Percentiles rank a stretch among this genome's conserved stretches.
phyloP scores from a whole-genome alignment of 2,329 filamentous ascomycete genomes.

The Clonostachys chloroleuca region DNA sequence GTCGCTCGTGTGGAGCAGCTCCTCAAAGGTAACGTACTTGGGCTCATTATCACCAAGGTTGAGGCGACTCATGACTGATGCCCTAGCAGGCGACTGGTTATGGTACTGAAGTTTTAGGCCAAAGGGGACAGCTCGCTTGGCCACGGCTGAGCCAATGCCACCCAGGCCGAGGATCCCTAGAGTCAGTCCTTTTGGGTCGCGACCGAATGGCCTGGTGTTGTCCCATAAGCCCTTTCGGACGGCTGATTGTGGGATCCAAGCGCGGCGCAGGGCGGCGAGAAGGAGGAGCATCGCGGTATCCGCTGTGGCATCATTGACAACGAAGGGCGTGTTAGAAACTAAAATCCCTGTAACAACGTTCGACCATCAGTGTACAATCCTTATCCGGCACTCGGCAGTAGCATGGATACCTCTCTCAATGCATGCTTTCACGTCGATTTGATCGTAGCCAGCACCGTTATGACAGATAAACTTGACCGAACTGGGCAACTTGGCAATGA shows the following conservation, averaged over 20 bases:
- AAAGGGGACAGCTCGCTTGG: slow-evolving; percentile 30
- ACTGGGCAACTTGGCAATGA: slow-evolving; percentile 40
- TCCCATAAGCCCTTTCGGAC: slow-evolving; percentile 56
- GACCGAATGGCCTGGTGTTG: slow-evolving; percentile 29
- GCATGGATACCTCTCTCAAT: slow-evolving; percentile 25
- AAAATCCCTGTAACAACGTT: slow-evolving; percentile 39
- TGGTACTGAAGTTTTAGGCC: slow-evolving; percentile 37
- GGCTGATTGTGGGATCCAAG: slow-evolving; percentile 48
- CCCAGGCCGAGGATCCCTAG: slow-evolving; percentile 45
- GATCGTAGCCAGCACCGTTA: slow-evolving; percentile 57
- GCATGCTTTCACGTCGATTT: slow-evolving; percentile 62
- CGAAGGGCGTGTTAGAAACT: slow-evolving; percentile 62
- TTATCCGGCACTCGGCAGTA: too few species aligned
- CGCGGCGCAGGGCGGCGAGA: slow-evolving; percentile 61
- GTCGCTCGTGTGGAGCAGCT: slow-evolving; percentile 38
- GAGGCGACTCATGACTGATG: background rate
- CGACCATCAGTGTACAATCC: background rate
- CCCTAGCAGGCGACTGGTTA: slow-evolving; percentile 26
- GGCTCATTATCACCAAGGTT: slow-evolving; percentile 20
- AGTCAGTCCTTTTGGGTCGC: slow-evolving; percentile 34
- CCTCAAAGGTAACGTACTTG: slow-evolving; percentile 11
- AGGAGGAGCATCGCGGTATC: slow-evolving; percentile 69
- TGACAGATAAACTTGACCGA: slow-evolving; percentile 37
- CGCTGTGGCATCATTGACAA: slow-evolving; percentile 67
- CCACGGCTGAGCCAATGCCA: slow-evolving; percentile 36